phyloP scores from a whole-genome alignment of 306 rosid genomes.

The Prunus padus region DNA sequence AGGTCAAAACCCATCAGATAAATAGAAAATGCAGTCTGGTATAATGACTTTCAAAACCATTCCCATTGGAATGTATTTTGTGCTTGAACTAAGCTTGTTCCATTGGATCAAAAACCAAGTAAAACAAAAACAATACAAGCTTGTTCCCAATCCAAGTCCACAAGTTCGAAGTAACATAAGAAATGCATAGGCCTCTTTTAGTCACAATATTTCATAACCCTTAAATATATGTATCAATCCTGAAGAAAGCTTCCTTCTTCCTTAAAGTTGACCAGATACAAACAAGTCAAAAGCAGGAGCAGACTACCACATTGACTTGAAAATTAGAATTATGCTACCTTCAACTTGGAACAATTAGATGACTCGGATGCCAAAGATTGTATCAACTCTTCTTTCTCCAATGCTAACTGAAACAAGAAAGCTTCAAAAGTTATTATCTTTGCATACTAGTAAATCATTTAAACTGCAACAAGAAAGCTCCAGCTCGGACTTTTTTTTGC shows the following conservation, averaged over 20 bases:
- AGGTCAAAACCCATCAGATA: background rate
- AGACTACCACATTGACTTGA: background rate
- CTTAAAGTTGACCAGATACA: background rate
- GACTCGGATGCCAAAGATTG: constrained; percentile 77
- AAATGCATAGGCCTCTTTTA: background rate
- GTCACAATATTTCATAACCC: background rate
- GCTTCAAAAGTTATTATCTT: constrained; percentile 19
- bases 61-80: background rate
- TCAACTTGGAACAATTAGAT: constrained; percentile 68
- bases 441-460: background rate
- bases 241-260: background rate
- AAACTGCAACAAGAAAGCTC: background rate
- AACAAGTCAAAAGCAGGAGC: background rate
- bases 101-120: background rate
- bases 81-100: background rate
- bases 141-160: background rate
- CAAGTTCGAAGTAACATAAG: background rate
- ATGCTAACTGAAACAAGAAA: constrained; percentile 58
- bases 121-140: background rate
- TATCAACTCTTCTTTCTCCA: constrained; percentile 87
- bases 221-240: constrained; percentile 1
- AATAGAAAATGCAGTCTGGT: background rate
- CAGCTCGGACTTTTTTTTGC: background rate
- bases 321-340: constrained; percentile 45
- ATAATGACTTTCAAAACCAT: background rate